Base-by-base conservation (phyloP, 2,329 filamentous ascomycete genomes). In the Fusarium kyushuense region DNA sequence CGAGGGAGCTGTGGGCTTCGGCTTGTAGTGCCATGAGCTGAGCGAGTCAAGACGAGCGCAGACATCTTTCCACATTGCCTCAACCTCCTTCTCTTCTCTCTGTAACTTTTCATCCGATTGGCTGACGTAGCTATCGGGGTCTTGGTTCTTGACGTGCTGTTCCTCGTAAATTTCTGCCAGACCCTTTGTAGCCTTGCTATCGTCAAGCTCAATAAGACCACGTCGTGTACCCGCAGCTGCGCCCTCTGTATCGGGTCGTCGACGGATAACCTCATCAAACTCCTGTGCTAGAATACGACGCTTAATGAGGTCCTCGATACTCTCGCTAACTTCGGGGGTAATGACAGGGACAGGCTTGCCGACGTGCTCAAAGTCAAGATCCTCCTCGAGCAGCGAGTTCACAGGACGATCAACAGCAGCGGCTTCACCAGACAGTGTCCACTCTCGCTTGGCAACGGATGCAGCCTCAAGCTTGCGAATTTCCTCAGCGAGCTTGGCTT, bases 331-430 rank as follows among this genome's bases (percentile, higher is more conserved):
- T 78, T 97, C 94, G 41, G 92, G 90, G 0, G 96, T 98, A 77
- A 97, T 94, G 63, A 98, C 92, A 2, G 95, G 93, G 1, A 98
- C 91, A 1, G 96, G 95, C 78, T 98, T 99, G 75, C 96, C 96
- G 23, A 93, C 89, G 73, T 96, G 90, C 80, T 99, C 96, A 76
- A 98, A 99, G 70, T 98, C 95, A 27, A 99, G 86, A 74, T 98
- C 94, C 80, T 98, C 89, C 76, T 98, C 94, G 2, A 99, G 87
- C 4, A 99, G 86, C 1, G 95, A 97, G 82, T 99, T 98, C 54
- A 93, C 77, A 0, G 96, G 96, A 35, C 96, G 88, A 71, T 96
- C 93, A 1, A 85, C 84, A 3, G 93, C 95, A 48, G 89, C 86
- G 6, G 94, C 94, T 84, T 99, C 96, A 75, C 96, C 96, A 12